Conservation (phyloP, 202 grass and related monocot genomes). For the Cymbopogon flexuosus region DNA sequence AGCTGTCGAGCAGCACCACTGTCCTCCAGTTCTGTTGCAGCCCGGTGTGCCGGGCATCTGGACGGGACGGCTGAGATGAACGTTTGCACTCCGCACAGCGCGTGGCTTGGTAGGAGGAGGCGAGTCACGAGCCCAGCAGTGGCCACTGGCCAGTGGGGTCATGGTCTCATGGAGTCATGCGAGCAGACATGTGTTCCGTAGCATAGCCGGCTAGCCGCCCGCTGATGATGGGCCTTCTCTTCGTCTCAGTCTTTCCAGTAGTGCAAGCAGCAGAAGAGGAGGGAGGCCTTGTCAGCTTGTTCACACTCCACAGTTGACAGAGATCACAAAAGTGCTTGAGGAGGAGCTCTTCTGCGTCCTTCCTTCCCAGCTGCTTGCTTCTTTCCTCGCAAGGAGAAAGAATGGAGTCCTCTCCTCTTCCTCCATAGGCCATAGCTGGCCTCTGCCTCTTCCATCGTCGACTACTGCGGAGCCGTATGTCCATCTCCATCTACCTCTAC, state of each 20-base stretch:
- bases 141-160: background rate
- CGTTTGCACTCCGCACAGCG: background rate
- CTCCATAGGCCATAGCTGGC: too few relatives aligned
- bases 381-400: background rate
- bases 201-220: too few relatives aligned
- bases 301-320: background rate
- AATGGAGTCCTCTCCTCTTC: background rate
- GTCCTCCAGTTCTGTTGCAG: background rate
- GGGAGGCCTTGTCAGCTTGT: background rate
- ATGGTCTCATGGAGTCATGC: too few relatives aligned
- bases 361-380: too few relatives aligned
- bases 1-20: background rate
- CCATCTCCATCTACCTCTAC: background rate
- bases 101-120: too few relatives aligned
- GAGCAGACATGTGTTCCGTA: too few relatives aligned
- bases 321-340: too few relatives aligned
- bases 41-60: background rate
- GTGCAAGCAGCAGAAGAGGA: background rate
- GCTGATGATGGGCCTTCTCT: background rate
- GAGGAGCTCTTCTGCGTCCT: too few relatives aligned
- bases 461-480: background rate
- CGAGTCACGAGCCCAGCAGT: conserved; percentile 18
- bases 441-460: too few relatives aligned
- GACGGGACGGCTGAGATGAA: conserved; percentile 21
- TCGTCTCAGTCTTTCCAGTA: background rate